These are phyloP conservation scores for Metschnikowia matae DNA, from an alignment of 805 yeast species.

Conservation along the genomic window DNA sequence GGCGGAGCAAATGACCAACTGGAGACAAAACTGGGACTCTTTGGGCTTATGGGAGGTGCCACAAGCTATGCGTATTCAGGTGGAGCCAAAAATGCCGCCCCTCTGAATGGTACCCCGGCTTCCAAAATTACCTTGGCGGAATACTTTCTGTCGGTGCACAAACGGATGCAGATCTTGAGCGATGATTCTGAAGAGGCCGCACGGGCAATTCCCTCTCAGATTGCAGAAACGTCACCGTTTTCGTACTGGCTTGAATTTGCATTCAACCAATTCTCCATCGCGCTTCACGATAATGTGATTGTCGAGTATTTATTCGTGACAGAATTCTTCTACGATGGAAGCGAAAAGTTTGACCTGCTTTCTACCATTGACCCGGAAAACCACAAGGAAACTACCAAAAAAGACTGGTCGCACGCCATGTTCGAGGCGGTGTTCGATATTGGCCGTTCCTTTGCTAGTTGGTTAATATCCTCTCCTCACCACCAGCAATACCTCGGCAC, in stretches of 20 bases:
- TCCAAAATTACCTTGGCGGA: constrained; percentile 39
- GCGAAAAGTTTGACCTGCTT: constrained; percentile 31
- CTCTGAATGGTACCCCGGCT: constrained; percentile 1
- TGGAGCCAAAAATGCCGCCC: neutral
- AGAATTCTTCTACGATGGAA: constrained; percentile 60
- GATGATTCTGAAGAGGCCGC: constrained; percentile 32
- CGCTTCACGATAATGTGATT: constrained; percentile 69
- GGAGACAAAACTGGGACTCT: constrained; percentile 11
- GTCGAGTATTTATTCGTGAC: constrained; percentile 72
- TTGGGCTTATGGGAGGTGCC: constrained; percentile 10
- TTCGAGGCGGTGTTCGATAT: constrained; percentile 35
- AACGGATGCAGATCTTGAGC: constrained; percentile 52
- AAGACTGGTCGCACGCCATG: constrained; percentile 36
- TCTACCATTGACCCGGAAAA: constrained; percentile 10
- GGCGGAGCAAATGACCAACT: constrained; percentile 39
- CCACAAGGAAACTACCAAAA: constrained; percentile 5
- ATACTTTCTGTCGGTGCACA: constrained; percentile 50
- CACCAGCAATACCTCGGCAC: constrained; percentile 16
- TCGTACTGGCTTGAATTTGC: constrained; percentile 69
- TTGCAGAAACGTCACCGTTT: constrained; percentile 72
- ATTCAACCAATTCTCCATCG: constrained; percentile 67
- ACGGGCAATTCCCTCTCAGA: constrained; percentile 63
- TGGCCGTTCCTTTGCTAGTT: constrained; percentile 45
- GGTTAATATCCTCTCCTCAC: constrained; percentile 40
- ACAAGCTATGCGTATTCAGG: constrained; percentile 2